Conservation (phyloP, 805 yeast species). For the Starmera amethionina region DNA sequence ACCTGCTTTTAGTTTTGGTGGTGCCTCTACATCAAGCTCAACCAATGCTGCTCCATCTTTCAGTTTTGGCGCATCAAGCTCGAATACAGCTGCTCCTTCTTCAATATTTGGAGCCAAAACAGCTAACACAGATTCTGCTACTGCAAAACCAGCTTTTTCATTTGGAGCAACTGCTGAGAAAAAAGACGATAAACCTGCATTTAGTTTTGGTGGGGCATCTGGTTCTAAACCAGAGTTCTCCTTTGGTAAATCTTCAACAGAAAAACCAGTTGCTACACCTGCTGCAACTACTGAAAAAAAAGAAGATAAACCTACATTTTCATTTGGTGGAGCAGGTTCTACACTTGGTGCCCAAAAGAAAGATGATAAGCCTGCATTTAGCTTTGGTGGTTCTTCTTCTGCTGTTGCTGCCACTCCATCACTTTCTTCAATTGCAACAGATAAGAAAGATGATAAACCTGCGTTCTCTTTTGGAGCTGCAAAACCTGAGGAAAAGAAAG, state of each 20-base stretch:
- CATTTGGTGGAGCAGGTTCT: conserved; percentile 5
- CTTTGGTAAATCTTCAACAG: conserved; percentile 10
- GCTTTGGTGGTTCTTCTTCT: too few species aligned
- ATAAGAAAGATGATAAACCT: neutral
- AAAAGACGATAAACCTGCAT: conserved; percentile 1
- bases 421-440: neutral
- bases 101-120: conserved; percentile 1
- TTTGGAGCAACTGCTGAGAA: conserved; percentile 13
- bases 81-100: conserved; percentile 2
- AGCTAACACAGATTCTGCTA: conserved; percentile 3
- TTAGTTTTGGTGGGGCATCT: conserved; percentile 7
- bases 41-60: conserved; percentile 10
- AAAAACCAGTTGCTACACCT: conserved; percentile 14
- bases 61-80: conserved; percentile 10
- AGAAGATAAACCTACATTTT: conserved; percentile 9
- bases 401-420: conserved; percentile 1
- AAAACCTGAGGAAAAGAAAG: conserved; percentile 6
- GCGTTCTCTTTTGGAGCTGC: conserved; percentile 16
- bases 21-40: conserved; percentile 6
- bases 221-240: conserved; percentile 9
- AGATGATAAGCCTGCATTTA: neutral
- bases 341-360: neutral
- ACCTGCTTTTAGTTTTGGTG: conserved; percentile 2
- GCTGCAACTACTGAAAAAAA: conserved; percentile 16
- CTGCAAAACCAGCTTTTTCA: conserved; percentile 8